Base-by-base conservation (phyloP, 257 asterid species). In the Haberlea rhodopensis region DNA sequence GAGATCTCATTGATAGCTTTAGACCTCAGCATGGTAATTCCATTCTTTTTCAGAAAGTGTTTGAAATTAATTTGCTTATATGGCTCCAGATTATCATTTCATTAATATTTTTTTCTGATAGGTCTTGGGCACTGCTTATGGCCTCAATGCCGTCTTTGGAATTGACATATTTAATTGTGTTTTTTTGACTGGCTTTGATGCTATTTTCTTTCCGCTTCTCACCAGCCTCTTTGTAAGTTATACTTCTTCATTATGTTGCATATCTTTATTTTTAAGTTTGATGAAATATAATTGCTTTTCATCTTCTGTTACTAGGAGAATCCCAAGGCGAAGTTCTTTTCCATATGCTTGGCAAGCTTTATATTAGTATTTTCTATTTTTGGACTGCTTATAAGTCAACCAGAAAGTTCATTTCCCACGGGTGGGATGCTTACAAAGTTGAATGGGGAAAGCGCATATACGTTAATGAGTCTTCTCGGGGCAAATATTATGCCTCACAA, bases 101-200 rank as follows among this genome's bases (percentile, higher is more conserved):
- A 32, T 27, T 55, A 70, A n/a, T 74, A 68, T 24, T 65, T 80
- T 62, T 71, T 67, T 74, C 57, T 84, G 66, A 67, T 78, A 94
- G 99, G 90, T 94, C 76, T 77, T 94, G 72, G 97, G 97, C 54
- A 83, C 92, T 61, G 99, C 96, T 57, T 91, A 81, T 73, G 99
- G 99, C 70, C 96, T 94, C 60, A 84, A 87, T 78, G 85, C 83
- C 54, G 75, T 84, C 34, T 86, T 86, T 72, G 99, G 97, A 78
- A 75, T 90, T 25, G 96, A 87, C 79, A 82, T 85, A 55, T 84
- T 82, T 70, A 77, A 74, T 68, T 85, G 94, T 77, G 88, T 94
- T 57, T 83, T 90, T 68, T 75, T 94, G 72, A 80, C 96, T 68
- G 88, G 91, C 63, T 63, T 85, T 66, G 88, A 84, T 79, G 94